Evolutionary conservation across 2,329 filamentous ascomycete species (phyloP).

Genomic region (Kalmusia sp.): DNA sequence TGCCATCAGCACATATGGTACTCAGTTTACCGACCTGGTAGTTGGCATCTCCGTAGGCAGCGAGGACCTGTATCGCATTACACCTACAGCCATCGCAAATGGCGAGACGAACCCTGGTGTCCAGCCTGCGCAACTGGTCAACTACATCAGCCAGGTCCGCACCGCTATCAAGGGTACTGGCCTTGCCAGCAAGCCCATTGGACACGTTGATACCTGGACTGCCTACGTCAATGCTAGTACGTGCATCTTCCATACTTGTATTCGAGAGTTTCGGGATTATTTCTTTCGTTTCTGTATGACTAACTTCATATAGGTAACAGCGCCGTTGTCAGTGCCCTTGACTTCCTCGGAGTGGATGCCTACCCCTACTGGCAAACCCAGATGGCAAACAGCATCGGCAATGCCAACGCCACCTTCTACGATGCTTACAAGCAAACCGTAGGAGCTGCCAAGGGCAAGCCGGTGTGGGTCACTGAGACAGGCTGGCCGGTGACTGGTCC

Average conservation of each 20-base stretch:
- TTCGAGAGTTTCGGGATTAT: no score
- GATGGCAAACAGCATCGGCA: slow-evolving; percentile 60
- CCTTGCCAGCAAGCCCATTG: slow-evolving; percentile 66
- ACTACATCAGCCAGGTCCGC: slow-evolving; percentile 75
- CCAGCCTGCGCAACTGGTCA: slow-evolving; percentile 66
- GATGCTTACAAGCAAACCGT: slow-evolving; percentile 68
- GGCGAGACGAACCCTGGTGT: slow-evolving; percentile 66
- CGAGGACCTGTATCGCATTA: slow-evolving; percentile 72
- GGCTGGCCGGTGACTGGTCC: slow-evolving; percentile 82
- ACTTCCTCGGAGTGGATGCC: slow-evolving; percentile 85
- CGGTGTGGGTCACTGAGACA: slow-evolving; percentile 87
- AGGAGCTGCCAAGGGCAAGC: slow-evolving; percentile 68
- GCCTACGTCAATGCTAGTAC: slow-evolving; percentile 66
- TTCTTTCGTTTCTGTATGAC: no score
- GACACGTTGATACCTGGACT: slow-evolving; percentile 92
- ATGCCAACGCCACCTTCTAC: slow-evolving; percentile 72
- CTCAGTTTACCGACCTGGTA: slow-evolving; percentile 69
- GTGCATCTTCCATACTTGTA: neutral
- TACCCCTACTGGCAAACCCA: slow-evolving; percentile 84
- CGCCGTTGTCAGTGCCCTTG: slow-evolving; percentile 71
- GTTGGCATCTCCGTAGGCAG: slow-evolving; percentile 85
- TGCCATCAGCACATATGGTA: slow-evolving; percentile 74
- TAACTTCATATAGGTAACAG: slow-evolving; percentile 57
- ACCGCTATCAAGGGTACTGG: slow-evolving; percentile 68
- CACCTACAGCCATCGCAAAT: slow-evolving; percentile 71